Evolutionary conservation across 768 basidiomycete species (phyloP).

Genomic region (Mycena rebaudengoi): DNA sequence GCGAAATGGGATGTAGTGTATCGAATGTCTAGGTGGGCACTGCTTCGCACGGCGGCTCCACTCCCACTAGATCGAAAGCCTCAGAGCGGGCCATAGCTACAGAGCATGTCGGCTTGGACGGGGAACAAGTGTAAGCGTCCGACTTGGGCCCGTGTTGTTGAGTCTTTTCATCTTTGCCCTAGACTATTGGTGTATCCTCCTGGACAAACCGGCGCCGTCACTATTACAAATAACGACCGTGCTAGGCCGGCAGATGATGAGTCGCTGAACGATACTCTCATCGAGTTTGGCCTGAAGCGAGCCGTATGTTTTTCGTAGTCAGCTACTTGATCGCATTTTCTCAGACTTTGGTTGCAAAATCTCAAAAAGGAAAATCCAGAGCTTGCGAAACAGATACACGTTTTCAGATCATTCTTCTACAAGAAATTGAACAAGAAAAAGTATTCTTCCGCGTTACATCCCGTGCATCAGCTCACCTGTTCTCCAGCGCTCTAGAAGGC

Average conservation of each 20-base stretch:
- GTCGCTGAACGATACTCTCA: slow-evolving; percentile 95
- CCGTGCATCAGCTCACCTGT: background rate
- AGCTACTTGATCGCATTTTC: slow-evolving; percentile 7
- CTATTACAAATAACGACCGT: slow-evolving; percentile 82
- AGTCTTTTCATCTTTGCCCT: slow-evolving; percentile 9
- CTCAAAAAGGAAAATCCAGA: slow-evolving; percentile 63
- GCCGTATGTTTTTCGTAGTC: slow-evolving; percentile 31
- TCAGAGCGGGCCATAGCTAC: background rate
- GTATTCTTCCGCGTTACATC: slow-evolving; percentile 48
- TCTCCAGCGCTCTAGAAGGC: slow-evolving; percentile 61
- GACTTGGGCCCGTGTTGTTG: background rate
- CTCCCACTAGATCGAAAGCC: too few species aligned
- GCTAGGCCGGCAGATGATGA: slow-evolving; percentile 79
- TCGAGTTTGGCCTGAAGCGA: slow-evolving; percentile 95
- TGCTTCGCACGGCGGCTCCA: background rate
- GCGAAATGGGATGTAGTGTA: slow-evolving; percentile 2
- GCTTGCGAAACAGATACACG: slow-evolving; percentile 78
- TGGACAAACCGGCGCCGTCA: slow-evolving; percentile 75
- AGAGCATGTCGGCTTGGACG: slow-evolving; percentile 59
- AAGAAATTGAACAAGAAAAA: slow-evolving; percentile 85
- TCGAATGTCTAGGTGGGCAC: background rate
- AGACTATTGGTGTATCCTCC: slow-evolving; percentile 85
- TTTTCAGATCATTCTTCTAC: slow-evolving; percentile 99
- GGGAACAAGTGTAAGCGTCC: slow-evolving; percentile 65
- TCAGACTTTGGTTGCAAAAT: slow-evolving; percentile 74